Evolutionary conservation across 345 rosid species (phyloP).

Genomic region (Lumnitzera racemosa): DNA sequence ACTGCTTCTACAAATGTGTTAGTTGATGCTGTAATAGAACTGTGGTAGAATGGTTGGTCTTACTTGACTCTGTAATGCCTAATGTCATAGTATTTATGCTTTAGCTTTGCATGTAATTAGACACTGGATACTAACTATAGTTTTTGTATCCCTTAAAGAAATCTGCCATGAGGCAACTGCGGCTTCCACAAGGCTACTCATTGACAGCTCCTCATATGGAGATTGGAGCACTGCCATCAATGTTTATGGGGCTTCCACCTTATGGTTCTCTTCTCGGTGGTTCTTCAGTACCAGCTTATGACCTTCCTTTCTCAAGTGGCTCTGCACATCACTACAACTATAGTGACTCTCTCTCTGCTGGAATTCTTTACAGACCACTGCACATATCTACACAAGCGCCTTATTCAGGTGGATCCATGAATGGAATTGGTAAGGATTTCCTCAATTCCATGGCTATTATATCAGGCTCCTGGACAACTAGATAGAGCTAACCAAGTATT

Average conservation of each 20-base stretch:
- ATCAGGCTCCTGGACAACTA: too few relatives aligned
- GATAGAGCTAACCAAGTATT: too few relatives aligned
- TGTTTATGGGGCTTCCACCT: constrained; percentile 82
- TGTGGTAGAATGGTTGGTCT: too few relatives aligned
- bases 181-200: constrained; percentile 50
- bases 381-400: constrained; percentile 82
- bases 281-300: constrained; percentile 79
- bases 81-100: too few relatives aligned
- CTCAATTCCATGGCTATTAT: too few relatives aligned
- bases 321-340: constrained; percentile 88
- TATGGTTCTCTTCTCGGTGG: constrained; percentile 85
- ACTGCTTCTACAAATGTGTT: too few relatives aligned
- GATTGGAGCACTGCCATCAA: constrained; percentile 66
- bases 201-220: constrained; percentile 72
- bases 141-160: constrained; percentile 31
- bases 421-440: constrained; percentile 25
- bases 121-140: too few relatives aligned
- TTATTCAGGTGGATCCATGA: constrained; percentile 83
- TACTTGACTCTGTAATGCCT: too few relatives aligned
- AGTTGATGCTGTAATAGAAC: too few relatives aligned
- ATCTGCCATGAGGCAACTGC: constrained; percentile 68
- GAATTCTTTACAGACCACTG: constrained; percentile 77
- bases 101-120: too few relatives aligned
- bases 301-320: constrained; percentile 78
- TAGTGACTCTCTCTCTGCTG: constrained; percentile 57